Conservation (phyloP, 345 rosid genomes). For the Cardamine resedifolia region DNA sequence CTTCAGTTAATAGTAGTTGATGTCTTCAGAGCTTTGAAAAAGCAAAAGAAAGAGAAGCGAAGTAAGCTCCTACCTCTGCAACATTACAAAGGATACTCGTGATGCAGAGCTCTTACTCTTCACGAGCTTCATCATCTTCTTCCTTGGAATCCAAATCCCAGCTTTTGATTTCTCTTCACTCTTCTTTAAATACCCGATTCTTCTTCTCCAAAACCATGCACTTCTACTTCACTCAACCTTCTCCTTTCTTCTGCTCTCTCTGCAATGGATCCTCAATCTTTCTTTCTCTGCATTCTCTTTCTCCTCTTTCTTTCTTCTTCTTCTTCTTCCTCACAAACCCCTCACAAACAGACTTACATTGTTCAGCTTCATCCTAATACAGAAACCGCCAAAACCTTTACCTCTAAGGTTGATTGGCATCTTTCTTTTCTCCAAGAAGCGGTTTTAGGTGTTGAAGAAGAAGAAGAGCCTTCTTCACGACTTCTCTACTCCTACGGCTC, state of each 20-base stretch:
- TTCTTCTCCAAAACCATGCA: constrained; percentile 45
- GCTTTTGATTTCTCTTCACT: constrained; percentile 45
- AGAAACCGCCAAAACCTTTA: constrained; percentile 34
- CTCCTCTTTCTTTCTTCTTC: constrained; percentile 41
- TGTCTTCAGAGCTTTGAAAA: constrained; percentile 33
- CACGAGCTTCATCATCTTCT: constrained; percentile 86
- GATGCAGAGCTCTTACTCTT: constrained; percentile 85
- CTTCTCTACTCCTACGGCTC: constrained; percentile 83
- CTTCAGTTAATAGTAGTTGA: constrained; percentile 26
- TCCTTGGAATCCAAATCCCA: constrained; percentile 33
- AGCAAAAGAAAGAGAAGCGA: constrained; percentile 21
- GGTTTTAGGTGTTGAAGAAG: constrained; percentile 33
- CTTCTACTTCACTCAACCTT: constrained; percentile 23
- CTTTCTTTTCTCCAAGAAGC: constrained; percentile 61
- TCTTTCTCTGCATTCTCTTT: constrained; percentile 32
- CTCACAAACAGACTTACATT: constrained; percentile 56
- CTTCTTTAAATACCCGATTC: constrained; percentile 58
- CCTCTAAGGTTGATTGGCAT: constrained; percentile 66
- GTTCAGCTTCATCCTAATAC: constrained; percentile 84
- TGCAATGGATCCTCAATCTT: constrained; percentile 43
- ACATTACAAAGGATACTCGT: constrained; percentile 80
- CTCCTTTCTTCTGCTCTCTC: constrained; percentile 15
- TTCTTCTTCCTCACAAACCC: constrained; percentile 35
- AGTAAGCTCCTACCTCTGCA: constrained; percentile 38
- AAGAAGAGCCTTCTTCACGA: constrained; percentile 59